Conservation (phyloP, 106 monocot genomes). For the Acorus gramineus region DNA sequence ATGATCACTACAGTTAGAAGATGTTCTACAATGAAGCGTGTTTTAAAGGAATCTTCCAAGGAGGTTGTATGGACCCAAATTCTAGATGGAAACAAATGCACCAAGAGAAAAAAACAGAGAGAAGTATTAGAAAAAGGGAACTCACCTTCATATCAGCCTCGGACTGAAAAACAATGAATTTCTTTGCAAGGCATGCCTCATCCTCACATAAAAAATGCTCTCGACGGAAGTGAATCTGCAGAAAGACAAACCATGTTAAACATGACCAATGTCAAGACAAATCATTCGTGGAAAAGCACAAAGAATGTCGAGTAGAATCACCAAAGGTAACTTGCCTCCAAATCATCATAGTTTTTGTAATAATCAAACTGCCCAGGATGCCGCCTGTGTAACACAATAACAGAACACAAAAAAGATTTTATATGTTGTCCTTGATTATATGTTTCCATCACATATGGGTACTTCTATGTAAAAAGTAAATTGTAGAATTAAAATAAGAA, state of each 20-base stretch:
- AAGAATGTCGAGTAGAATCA: background rate
- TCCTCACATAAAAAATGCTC: conserved; percentile 89
- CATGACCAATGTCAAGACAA: too few relatives aligned
- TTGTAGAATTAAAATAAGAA: background rate
- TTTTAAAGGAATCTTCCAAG: too few relatives aligned
- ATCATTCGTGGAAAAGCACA: background rate
- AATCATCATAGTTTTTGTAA: conserved; percentile 81
- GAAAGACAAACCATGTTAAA: background rate
- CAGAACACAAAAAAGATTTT: background rate
- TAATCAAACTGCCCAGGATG: conserved; percentile 92
- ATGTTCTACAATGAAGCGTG: too few relatives aligned
- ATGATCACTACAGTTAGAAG: background rate
- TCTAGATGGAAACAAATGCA: too few relatives aligned
- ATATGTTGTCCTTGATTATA: background rate
- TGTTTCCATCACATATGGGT: too few relatives aligned
- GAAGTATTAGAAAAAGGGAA: background rate
- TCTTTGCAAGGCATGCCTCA: conserved; percentile 76
- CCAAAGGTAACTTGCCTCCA: conserved; percentile 48
- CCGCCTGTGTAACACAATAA: conserved; percentile 43
- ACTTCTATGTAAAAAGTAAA: too few relatives aligned
- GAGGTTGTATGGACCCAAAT: too few relatives aligned
- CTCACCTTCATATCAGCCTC: conserved; percentile 90
- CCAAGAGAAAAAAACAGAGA: background rate
- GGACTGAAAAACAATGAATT: conserved; percentile 79
- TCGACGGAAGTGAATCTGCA: conserved; percentile 81